A percentile compares a stretch with the other conserved stretches of the same genome.
Evolutionary conservation across 169 alveolate species (phyloP).

Genomic region (Plasmodium sp.): DNA sequence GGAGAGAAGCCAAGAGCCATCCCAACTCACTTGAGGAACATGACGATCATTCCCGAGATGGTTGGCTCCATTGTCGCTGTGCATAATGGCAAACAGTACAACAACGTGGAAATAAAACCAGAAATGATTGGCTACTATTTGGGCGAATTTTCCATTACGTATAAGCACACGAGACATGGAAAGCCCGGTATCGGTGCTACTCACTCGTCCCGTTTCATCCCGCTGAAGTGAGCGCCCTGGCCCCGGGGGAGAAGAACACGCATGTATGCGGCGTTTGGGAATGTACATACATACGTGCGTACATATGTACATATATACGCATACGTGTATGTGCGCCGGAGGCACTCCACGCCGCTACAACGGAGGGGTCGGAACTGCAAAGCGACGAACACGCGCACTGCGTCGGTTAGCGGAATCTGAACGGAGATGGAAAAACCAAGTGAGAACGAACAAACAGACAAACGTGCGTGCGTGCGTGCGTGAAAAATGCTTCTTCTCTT

Average conservation of each 20-base stretch:
- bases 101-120: slow-evolving; percentile 98
- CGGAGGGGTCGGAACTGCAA: neutral
- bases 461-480: no score
- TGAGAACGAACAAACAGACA: neutral
- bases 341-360: neutral
- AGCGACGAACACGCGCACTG: neutral
- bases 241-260: neutral
- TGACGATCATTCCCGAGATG: slow-evolving; percentile 97
- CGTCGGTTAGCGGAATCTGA: neutral
- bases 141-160: slow-evolving; percentile 99
- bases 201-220: slow-evolving; percentile 95
- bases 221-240: slow-evolving; percentile 87
- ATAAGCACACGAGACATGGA: slow-evolving; percentile 99
- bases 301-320: neutral
- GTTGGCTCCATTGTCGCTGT: slow-evolving; percentile 98
- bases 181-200: slow-evolving; percentile 99
- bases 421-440: neutral
- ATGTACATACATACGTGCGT: neutral
- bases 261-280: neutral
- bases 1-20: slow-evolving; percentile 97
- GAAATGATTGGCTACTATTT: slow-evolving; percentile 99
- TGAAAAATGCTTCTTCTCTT: neutral
- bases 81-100: slow-evolving; percentile 97
- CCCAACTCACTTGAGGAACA: slow-evolving; percentile 96
- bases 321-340: neutral